A percentile compares a stretch with the other conserved stretches of the same genome.
These are phyloP conservation scores for Maudiozyma serrabonitensis DNA, from an alignment of 805 yeast genomes.

Conservation along the genomic window DNA sequence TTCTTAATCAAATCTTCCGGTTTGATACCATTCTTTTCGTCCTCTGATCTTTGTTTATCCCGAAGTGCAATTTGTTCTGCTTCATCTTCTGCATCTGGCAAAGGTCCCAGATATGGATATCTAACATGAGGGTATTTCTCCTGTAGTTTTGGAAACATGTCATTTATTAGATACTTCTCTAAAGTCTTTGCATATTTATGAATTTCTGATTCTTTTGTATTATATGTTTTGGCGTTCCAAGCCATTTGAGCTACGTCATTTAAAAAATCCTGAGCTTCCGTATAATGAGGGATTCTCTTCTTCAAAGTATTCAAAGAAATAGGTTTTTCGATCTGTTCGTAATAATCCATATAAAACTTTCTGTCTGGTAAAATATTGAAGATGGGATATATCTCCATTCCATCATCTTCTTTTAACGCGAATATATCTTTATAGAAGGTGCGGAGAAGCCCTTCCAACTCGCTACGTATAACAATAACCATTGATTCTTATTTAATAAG, in stretches of 20 bases:
- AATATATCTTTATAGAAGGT: slow-evolving; percentile 7
- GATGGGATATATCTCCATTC: slow-evolving; percentile 21
- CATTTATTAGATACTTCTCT: slow-evolving; percentile 32
- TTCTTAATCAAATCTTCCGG: background rate
- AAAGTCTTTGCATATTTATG: slow-evolving; percentile 55
- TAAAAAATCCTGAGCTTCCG: slow-evolving; percentile 58
- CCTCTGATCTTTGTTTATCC: slow-evolving; percentile 4
- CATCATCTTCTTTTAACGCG: slow-evolving; percentile 21
- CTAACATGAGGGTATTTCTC: slow-evolving; percentile 27
- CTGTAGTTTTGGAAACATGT: slow-evolving; percentile 28
- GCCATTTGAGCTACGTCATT: slow-evolving; percentile 73
- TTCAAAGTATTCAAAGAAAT: slow-evolving; percentile 68
- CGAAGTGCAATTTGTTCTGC: slow-evolving; percentile 3
- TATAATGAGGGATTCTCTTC: slow-evolving; percentile 49
- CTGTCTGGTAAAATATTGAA: slow-evolving; percentile 48
- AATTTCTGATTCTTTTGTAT: slow-evolving; percentile 56
- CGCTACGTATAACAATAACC: slow-evolving; percentile 2
- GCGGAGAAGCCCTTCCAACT: slow-evolving; percentile 6
- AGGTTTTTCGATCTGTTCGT: slow-evolving; percentile 65
- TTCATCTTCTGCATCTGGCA: slow-evolving; percentile 40
- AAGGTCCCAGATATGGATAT: slow-evolving; percentile 51
- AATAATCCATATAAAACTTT: slow-evolving; percentile 66
- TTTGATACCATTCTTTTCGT: slow-evolving; percentile 3
- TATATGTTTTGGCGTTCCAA: slow-evolving; percentile 84
- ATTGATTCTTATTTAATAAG: background rate